Base-by-base conservation (phyloP, 257 asterid genomes). In the Nicotiana undulata region DNA sequence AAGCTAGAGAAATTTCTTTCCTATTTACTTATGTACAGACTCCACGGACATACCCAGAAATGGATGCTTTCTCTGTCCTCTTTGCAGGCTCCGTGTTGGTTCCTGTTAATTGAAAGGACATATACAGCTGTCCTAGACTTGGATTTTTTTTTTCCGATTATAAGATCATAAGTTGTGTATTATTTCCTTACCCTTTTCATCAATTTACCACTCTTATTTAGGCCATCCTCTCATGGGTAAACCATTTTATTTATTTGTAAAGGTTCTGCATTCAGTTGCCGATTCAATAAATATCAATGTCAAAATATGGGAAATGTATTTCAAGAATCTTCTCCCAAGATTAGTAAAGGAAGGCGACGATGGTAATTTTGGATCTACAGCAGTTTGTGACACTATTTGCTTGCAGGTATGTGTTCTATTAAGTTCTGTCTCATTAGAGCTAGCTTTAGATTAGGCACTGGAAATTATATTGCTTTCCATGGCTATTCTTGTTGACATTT, bases 361-460 rank as follows among this genome's bases (percentile, higher is more conserved):
- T 85, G 96, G 97, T 51, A 96, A 96, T 82, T 89, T 86, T 52
- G 99, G 99, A 83, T 91, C 98, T 9, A 79, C 98, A 20, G 98
- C 98, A 10, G 89, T 88, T 34, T 91, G 96, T 37, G 98, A 96
- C 90, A 89, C 97, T 18, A 82, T 92, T 46, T 95, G 98, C 89
- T 86, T 96, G 97, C 99, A 96, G 98, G 99, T 95, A 75, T 17
- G 29, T 37, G 15, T 72, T 46, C 24, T 34, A 6, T 72, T 24
- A 72, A 72, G 78, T 24, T 6, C 40, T 24, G 24, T 72, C 24
- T 72, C 40, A 5, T 26, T n/a, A 72, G 60, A 72, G 29, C 51
- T 72, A 3, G 24, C 77, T 70, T 44, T 37, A 22, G 77, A 70
- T 44, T 70, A 22, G 77, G 60, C 78, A 24, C 61, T 13, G 58